Evolutionary conservation across 2,329 filamentous ascomycete genomes (phyloP).

Genomic region (Ciborinia camelliae): DNA sequence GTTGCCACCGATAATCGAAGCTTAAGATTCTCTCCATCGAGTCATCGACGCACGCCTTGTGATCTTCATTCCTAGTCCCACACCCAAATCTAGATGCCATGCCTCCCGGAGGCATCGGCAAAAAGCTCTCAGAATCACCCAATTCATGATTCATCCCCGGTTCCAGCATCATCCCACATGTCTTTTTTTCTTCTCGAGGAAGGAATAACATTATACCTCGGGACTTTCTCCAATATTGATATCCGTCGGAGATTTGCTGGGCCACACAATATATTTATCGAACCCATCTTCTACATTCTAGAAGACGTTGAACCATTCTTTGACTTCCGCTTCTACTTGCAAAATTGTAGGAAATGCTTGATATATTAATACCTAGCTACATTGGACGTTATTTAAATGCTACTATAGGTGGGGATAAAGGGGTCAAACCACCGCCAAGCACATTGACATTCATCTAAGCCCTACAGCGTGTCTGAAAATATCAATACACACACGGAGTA

Average conservation of each 20-base stretch:
- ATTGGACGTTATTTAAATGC: not conserved
- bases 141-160: not conserved
- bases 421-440: slow-evolving; percentile 14
- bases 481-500: slow-evolving; percentile 10
- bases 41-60: no score
- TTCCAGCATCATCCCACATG: not conserved
- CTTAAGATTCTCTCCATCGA: slow-evolving; percentile 5
- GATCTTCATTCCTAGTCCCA: not conserved
- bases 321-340: not conserved
- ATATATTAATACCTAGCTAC: not conserved
- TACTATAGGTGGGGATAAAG: slow-evolving; percentile 4
- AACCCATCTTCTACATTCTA: not conserved
- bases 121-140: not conserved
- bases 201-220: not conserved
- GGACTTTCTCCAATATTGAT: not conserved
- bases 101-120: not conserved
- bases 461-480: slow-evolving; percentile 12
- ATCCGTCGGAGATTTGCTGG: slow-evolving; percentile 7
- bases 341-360: slow-evolving; percentile 3
- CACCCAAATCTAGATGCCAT: not conserved
- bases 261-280: not conserved
- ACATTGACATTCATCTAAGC: slow-evolving; percentile 14
- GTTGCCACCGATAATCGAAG: not conserved
- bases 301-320: not conserved
- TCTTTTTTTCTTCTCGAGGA: not conserved